These are phyloP conservation scores for Phaeoacremonium minimum DNA, from an alignment of 2,329 filamentous ascomycete species.

Conservation along the genomic window DNA sequence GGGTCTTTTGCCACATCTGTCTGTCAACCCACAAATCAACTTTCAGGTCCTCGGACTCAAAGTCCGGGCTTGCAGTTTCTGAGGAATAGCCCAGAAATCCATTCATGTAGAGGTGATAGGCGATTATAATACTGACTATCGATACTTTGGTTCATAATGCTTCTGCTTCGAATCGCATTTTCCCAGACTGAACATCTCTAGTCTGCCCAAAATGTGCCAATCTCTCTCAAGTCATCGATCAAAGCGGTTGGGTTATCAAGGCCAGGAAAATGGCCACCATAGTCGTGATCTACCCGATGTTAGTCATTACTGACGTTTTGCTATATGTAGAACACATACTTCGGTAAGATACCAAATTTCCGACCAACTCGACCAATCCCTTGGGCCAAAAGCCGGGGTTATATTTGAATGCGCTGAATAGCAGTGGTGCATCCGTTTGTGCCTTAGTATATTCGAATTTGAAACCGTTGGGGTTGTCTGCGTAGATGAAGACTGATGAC, in stretches of 20 bases:
- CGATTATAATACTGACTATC: too few relatives aligned
- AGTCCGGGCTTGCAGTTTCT: too few relatives aligned
- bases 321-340: slow-evolving; percentile 6
- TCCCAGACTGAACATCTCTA: too few relatives aligned
- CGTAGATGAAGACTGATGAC: slow-evolving; percentile 30
- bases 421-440: slow-evolving; percentile 11
- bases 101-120: too few relatives aligned
- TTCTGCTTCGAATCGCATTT: too few relatives aligned
- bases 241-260: slow-evolving; percentile 14
- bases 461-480: slow-evolving; percentile 28
- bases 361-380: slow-evolving; percentile 4
- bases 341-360: slow-evolving; percentile 9
- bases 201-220: slow-evolving; percentile 10
- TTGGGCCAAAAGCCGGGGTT: slow-evolving; percentile 11
- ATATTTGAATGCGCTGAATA: slow-evolving; percentile 14
- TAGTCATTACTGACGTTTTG: not conserved
- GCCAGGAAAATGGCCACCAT: slow-evolving; percentile 13
- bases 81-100: too few relatives aligned
- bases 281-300: slow-evolving; percentile 11
- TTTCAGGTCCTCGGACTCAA: too few relatives aligned
- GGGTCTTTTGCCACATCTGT: too few relatives aligned
- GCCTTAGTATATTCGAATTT: slow-evolving; percentile 26
- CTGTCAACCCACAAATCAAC: too few relatives aligned
- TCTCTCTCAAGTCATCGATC: slow-evolving; percentile 12
- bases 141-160: too few relatives aligned